Evolutionary conservation across 345 rosid genomes (phyloP), one percentile per base, ranked within the genome.

Genomic region (Cardamine resedifolia): DNA sequence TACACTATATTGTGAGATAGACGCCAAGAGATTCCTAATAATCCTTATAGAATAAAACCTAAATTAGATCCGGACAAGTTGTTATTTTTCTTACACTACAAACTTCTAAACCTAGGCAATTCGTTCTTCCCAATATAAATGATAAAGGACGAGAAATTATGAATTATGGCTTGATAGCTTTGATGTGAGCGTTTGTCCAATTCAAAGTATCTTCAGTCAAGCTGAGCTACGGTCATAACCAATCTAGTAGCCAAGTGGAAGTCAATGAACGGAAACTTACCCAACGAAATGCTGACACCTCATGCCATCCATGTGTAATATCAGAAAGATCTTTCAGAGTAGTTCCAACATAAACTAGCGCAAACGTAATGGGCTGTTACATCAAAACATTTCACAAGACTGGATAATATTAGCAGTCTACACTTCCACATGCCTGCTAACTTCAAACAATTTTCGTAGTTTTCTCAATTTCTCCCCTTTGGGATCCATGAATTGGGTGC

Each of bases 251-350:
- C 41, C 43, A 75, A 60, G 39, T 30, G 12, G 39, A 63, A 55
- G 34, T 33, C 57, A 63, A 38, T 45, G 26, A 49, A 10, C 7
- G 15, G 43, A 50, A 49, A 30, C 82, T 77, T 70, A 85, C 89
- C 85, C 83, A 76, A 53, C 77, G 85, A 74, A 71, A 60, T 12
- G 79, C 68, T 51, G 90, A 86, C 63, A 84, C 64, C 21, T 84
- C 83, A 53, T 72, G 70, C 85, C 88, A 84, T 58, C 84, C 86
- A 43, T 79, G 90, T 23, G 80, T 79, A 7, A 81, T 76, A 69
- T 79, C 84, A 64, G 88, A 86, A 12, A 86, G 78, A 74, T 84
- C 85, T 73, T 84, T 86, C 56, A 86, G 70, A 8, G 85, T 84
- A 6, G 88, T 84, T 78, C 90, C 88, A 69, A 80, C 78, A 71